These are phyloP conservation scores for Fremontodendron californicum DNA, from an alignment of 345 rosid species.

Conservation along the genomic window DNA sequence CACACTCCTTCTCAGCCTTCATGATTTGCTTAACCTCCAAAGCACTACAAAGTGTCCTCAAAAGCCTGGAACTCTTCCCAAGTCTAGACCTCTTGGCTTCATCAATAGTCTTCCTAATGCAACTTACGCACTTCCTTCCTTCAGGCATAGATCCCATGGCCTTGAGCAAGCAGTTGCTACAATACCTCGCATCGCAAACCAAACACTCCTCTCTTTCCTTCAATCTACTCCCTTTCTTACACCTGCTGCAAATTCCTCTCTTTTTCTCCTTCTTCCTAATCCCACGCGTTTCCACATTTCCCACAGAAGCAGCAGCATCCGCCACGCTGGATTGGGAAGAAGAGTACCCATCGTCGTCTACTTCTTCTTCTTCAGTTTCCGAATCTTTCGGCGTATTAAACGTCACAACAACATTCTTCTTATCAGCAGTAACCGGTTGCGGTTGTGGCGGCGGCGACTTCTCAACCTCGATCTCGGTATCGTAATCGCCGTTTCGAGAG, in stretches of 20 bases:
- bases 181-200: slow-evolving; percentile 56
- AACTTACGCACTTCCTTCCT: slow-evolving; percentile 62
- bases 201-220: slow-evolving; percentile 50
- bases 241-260: slow-evolving; percentile 45
- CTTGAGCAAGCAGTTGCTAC: slow-evolving; percentile 55
- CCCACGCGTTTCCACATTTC: neutral
- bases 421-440: neutral
- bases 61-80: slow-evolving; percentile 50
- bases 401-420: slow-evolving; percentile 26
- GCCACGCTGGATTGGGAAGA: slow-evolving; percentile 29
- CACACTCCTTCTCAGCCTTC: slow-evolving; percentile 62
- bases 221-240: slow-evolving; percentile 41
- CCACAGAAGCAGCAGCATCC: neutral
- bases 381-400: slow-evolving; percentile 34
- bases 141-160: slow-evolving; percentile 83
- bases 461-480: neutral
- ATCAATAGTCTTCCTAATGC: slow-evolving; percentile 53
- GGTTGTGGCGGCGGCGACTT: neutral
- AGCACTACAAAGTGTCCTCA: slow-evolving; percentile 39
- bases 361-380: slow-evolving; percentile 21
- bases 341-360: slow-evolving; percentile 18
- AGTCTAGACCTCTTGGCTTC: slow-evolving; percentile 40
- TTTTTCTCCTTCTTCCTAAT: slow-evolving; percentile 16
- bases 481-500: neutral
- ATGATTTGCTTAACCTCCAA: slow-evolving; percentile 55